Conservation (phyloP, 306 rosid genomes). For the Begonia peltatifolia region DNA sequence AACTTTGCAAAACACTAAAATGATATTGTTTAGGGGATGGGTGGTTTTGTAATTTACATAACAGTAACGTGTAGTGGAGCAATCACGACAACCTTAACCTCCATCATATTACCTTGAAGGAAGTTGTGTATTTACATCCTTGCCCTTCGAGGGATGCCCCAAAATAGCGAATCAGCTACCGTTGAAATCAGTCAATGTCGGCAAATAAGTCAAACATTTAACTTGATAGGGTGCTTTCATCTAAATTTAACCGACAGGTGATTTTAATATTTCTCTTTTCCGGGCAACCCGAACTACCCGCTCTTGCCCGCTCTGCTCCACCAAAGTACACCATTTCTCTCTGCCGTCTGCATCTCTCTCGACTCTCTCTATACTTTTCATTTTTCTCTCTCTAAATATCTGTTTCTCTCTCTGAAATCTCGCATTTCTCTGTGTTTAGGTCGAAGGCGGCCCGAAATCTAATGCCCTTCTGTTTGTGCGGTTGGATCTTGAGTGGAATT, state of each 20-base stretch:
- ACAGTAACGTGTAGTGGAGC: conserved; percentile 22
- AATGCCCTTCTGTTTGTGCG: conserved; percentile 2
- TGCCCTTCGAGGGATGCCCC: no score
- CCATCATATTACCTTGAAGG: not conserved
- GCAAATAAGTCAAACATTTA: conserved; percentile 13
- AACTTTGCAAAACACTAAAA: no score
- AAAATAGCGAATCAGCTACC: conserved; percentile 1
- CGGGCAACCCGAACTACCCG: conserved; percentile 35
- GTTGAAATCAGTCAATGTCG: conserved; percentile 1
- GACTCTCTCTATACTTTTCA: not conserved
- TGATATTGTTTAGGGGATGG: not conserved
- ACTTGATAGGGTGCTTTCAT: conserved; percentile 9
- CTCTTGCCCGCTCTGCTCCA: conserved; percentile 20
- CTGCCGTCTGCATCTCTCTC: conserved; percentile 12
- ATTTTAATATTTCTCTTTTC: conserved; percentile 28
- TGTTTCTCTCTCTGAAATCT: conserved; percentile 23
- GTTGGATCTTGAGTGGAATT: conserved; percentile 21
- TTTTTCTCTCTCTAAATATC: conserved; percentile 14
- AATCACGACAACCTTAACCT: conserved; percentile 42
- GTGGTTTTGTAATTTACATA: not conserved
- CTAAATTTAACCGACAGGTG: conserved; percentile 16
- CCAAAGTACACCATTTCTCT: conserved; percentile 25
- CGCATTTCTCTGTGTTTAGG: conserved; percentile 12
- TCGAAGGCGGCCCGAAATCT: conserved; percentile 27
- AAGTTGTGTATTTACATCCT: not conserved